Evolutionary conservation across 441 rosid species (phyloP), one percentile per base, ranked within the genome.

Genomic region (Populus hybrid): DNA sequence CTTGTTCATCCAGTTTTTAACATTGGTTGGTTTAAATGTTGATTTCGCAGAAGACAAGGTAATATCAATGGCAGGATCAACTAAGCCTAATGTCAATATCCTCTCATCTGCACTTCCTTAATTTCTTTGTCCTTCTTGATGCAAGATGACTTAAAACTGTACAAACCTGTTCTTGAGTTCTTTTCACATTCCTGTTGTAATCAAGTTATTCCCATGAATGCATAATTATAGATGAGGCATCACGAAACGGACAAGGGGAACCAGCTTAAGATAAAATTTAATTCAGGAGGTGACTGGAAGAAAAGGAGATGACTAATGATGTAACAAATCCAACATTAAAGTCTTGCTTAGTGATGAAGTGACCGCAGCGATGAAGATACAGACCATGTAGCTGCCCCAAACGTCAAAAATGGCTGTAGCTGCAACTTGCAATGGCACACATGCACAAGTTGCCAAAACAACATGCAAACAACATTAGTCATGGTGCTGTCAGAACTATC

Each of bases 11-110:
- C 46, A 30, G 67, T 32, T 46, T 71, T 70, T 76, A 35, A 76
- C 1, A 32, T 65, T 26, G 67, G 69, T 23, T 82, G 46, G 35
- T 80, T 69, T 46, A 0, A 28, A 23, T 70, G 59, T 83, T 34
- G 32, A 26, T 28, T 71, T 75, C 76, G 86, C 89, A 86, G 89
- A 82, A 81, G 85, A 84, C 59, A 84, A 83, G 78, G 82, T 88
- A 67, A 66, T 85, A 16, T 69, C 83, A 18, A 24, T 66, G 69
- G 85, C 77, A 68, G 67, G 74, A 72, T 74, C 84, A 26, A 9
- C 77, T 63, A 76, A 67, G 24, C 61, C 75, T 32, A 63, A 8
- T 34, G 75, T 76, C 35, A 67, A 19, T 72, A 23, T 74, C 70
- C 46, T 83, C 66, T 77, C 69, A 34, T 80, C 79, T 26, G 61